Percentiles rank a stretch among this genome's conserved stretches.
Conservation (phyloP, 2,329 filamentous ascomycete genomes). For the Neonectria punicea region DNA sequence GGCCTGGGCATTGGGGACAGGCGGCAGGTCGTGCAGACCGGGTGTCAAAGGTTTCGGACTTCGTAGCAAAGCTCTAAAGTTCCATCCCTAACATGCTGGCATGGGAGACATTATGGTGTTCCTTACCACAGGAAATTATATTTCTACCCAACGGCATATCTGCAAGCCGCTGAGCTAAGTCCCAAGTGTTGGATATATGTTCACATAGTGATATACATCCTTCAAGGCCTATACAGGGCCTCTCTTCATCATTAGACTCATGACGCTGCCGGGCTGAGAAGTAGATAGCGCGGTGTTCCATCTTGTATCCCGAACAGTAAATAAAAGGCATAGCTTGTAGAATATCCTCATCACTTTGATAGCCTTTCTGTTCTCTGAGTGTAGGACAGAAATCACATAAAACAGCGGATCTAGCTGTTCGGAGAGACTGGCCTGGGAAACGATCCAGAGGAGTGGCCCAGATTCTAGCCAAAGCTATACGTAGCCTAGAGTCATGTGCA, state of each 20-base stretch:
- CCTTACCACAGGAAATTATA: not conserved
- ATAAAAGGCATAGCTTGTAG: slow-evolving; percentile 13
- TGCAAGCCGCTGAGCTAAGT: slow-evolving; percentile 5
- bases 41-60: no score
- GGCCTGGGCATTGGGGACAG: no score
- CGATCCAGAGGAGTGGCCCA: slow-evolving; percentile 11
- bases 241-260: slow-evolving; percentile 11
- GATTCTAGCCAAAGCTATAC: not conserved
- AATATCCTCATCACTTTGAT: slow-evolving; percentile 1
- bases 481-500: not conserved
- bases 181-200: slow-evolving; percentile 11
- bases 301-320: slow-evolving; percentile 19
- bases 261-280: slow-evolving; percentile 14
- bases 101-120: not conserved
- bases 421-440: slow-evolving; percentile 2
- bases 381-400: not conserved
- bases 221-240: not conserved
- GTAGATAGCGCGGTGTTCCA: slow-evolving; percentile 20
- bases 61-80: not conserved
- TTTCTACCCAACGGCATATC: not conserved
- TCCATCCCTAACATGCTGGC: not conserved
- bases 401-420: not conserved
- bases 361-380: slow-evolving; percentile 8
- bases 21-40: no score
- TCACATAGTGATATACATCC: not conserved